Evolutionary conservation across 1,284 basidiomycete species (phyloP), one percentile per base, ranked within the genome.

Genomic region (Kalmanozyma brasiliensis): DNA sequence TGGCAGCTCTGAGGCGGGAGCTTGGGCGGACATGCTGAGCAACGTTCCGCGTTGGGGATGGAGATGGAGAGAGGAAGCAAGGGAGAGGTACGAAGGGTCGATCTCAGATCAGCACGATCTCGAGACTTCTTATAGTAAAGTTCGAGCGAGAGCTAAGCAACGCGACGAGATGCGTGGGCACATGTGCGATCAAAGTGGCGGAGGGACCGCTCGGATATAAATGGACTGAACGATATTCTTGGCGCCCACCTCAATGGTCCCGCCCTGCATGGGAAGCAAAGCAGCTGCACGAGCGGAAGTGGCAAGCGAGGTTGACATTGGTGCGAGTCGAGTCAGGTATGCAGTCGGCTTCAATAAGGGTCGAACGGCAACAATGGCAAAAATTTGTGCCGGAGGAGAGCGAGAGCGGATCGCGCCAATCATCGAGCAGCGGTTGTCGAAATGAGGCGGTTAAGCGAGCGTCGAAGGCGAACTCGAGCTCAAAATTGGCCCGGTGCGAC

Each of bases 241-340:
- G 32, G 43, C n/a, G 20, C 11, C 20, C n/a, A n/a, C n/a, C n/a
- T n/a, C n/a, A n/a, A n/a, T n/a, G n/a, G n/a, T n/a, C n/a, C n/a
- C n/a, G n/a, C n/a, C n/a, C n/a, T n/a, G n/a, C n/a, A n/a, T n/a
- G n/a, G n/a, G n/a, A n/a, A n/a, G n/a, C n/a, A n/a, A n/a, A n/a
- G n/a, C n/a, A n/a, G n/a, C n/a, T n/a, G n/a, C 19, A 26, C 22
- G n/a, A 17, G 26, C 26, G 11, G 20, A 26, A 47, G 14, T 17
- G 34, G 24, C 26, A 56, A 55, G 44, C 52, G 42, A 47, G 47
- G n/a, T n/a, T n/a, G n/a, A n/a, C n/a, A 52, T 62, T 55, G 52
- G 52, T 35, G 20, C 49, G n/a, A 43, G 44, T 60, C 57, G 53
- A 57, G 49, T 63, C 53, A 60, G 57, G n/a, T 26, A 44, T 35